These are phyloP conservation scores for Magnusiomyces magnusii DNA, from an alignment of 1,139 yeast species.

Conservation along the genomic window DNA sequence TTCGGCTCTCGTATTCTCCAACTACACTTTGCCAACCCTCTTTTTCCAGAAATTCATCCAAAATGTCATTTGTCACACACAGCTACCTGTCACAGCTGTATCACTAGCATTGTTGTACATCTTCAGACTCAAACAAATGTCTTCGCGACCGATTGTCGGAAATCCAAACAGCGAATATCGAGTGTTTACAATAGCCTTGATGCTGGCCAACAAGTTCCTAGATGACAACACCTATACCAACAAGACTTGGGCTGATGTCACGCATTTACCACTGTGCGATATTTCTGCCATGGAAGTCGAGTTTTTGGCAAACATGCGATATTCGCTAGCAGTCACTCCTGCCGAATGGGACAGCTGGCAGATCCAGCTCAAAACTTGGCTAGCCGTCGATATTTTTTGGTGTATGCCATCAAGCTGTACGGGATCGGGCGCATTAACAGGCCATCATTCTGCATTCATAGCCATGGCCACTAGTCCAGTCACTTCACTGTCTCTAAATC, in stretches of 20 bases:
- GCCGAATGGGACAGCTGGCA: slow-evolving; percentile 31
- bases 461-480: too few relatives aligned
- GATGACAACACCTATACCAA: slow-evolving; percentile 94
- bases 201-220: slow-evolving; percentile 82
- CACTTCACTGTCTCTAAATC: background rate
- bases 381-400: slow-evolving; percentile 19
- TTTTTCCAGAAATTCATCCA: slow-evolving; percentile 25
- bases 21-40: slow-evolving; percentile 19
- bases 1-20: slow-evolving; percentile 9
- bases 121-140: slow-evolving; percentile 26
- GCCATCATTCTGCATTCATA: background rate
- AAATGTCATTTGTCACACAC: slow-evolving; percentile 29
- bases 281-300: slow-evolving; percentile 59
- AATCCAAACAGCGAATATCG: slow-evolving; percentile 43
- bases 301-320: slow-evolving; percentile 31
- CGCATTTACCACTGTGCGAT: slow-evolving; percentile 53
- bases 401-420: slow-evolving; percentile 2
- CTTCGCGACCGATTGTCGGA: slow-evolving; percentile 27
- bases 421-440: background rate
- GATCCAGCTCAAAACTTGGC: slow-evolving; percentile 22
- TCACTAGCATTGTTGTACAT: slow-evolving; percentile 34
- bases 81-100: slow-evolving; percentile 32
- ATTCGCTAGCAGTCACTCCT: slow-evolving; percentile 26
- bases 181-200: slow-evolving; percentile 57
- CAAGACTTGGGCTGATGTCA: slow-evolving; percentile 88